Percentiles rank a stretch among this genome's conserved stretches.
Conservation (phyloP, 768 basidiomycete genomes). For the Pulveroboletus sp. region DNA sequence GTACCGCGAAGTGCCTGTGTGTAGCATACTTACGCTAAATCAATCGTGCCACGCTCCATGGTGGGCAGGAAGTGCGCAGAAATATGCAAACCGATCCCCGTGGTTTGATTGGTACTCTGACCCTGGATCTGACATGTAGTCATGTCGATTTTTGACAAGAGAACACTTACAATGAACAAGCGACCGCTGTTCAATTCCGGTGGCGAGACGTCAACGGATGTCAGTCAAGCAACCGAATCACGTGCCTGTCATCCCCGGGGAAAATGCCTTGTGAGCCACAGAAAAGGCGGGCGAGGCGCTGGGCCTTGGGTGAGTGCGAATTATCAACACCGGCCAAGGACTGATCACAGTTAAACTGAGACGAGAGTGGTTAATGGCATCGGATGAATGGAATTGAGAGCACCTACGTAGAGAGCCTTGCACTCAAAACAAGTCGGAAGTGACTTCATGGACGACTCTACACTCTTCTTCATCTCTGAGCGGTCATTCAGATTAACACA, state of each 20-base stretch:
- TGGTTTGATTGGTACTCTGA: slow-evolving; percentile 87
- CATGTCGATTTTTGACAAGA: neutral
- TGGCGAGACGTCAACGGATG: neutral
- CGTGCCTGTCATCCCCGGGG: slow-evolving; percentile 2
- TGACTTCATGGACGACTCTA: slow-evolving; percentile 5
- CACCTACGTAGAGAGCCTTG: slow-evolving; percentile 9
- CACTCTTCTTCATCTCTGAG: slow-evolving; percentile 8
- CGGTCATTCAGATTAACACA: neutral
- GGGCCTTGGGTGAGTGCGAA: neutral
- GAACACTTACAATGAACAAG: slow-evolving; percentile 10
- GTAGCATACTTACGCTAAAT: slow-evolving; percentile 58
- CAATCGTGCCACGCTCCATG: slow-evolving; percentile 89
- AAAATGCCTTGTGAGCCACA: slow-evolving; percentile 3
- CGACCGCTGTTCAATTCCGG: slow-evolving; percentile 3
- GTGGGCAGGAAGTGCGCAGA: slow-evolving; percentile 89
- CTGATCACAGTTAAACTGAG: slow-evolving; percentile 13
- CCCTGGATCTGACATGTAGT: slow-evolving; percentile 42
- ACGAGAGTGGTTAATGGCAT: neutral
- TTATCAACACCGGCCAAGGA: neutral
- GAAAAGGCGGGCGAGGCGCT: neutral
- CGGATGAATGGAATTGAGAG: neutral
- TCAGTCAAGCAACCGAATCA: neutral
- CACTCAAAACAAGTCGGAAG: slow-evolving; percentile 7
- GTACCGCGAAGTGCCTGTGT: neutral
- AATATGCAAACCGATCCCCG: slow-evolving; percentile 62